Evolutionary conservation across 176 grass and related monocot genomes (phyloP), one percentile per base, ranked within the genome.

Genomic region (Puya raimondii): DNA sequence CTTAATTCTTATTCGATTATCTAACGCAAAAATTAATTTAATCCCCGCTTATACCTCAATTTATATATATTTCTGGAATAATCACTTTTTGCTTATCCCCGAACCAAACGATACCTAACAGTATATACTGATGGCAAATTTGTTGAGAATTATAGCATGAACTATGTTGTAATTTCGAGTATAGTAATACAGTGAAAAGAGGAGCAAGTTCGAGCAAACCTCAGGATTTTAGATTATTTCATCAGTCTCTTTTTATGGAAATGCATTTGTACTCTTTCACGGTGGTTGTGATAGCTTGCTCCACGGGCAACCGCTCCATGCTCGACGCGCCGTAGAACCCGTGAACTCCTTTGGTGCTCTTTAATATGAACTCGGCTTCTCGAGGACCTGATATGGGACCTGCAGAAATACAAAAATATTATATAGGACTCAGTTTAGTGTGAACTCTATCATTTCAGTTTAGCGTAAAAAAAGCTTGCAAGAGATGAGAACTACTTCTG

Each of bases 281-380:
- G 29, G 88, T 96, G 69, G 87, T 82, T 20, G 92, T 92, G 67
- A 96, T 92, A 70, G 92, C 92, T 50, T 85, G 81, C 65, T 96
- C 88, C 59, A 96, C 88, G 2, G 92, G 92, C 50, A 96, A 64
- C 21, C 92, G 86, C 48, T 96, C 92, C 88, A 96, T 85, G 81
- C 92, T 96, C 29, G 93, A 96, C 7, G 93, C 93, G 48, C 88
- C 93, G 48, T 96, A 96, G 80, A 96, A 96, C 67, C 92, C 92
- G 63, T 96, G 92, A 25, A 91, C 88, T 13, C 81, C 72, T 23
- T 74, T 87, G 16, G 86, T 92, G 67, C 75, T 91, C 72, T 96
- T 91, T 48, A 96, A 71, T 56, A 96, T 66, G 61, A 89, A 90
- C 51, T 92, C 88, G 0, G 88, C 88, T 73, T 96, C 93, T 63